A percentile compares a stretch with the other conserved stretches of the same genome.
These are phyloP conservation scores for Candida sanyiensis DNA, from an alignment of 805 yeast species.

Conservation along the genomic window DNA sequence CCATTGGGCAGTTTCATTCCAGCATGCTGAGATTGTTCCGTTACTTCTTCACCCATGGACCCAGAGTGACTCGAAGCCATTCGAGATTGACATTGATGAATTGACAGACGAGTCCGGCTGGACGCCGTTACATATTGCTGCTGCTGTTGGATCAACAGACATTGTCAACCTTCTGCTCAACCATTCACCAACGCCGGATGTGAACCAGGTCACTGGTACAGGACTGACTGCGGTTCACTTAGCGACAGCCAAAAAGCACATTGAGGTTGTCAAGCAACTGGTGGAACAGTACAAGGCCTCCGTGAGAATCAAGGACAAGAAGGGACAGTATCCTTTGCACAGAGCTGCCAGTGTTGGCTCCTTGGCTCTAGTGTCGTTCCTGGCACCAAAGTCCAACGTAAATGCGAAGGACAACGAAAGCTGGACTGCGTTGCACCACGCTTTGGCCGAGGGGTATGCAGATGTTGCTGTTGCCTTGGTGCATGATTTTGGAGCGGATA, in stretches of 20 bases:
- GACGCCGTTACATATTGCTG: slow-evolving; percentile 83
- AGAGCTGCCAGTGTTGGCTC: slow-evolving; percentile 82
- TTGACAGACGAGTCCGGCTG: slow-evolving; percentile 72
- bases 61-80: slow-evolving; percentile 10
- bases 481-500: slow-evolving; percentile 59
- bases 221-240: slow-evolving; percentile 75
- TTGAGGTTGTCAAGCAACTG: slow-evolving; percentile 47
- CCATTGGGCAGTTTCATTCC: slow-evolving; percentile 82
- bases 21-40: slow-evolving; percentile 46
- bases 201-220: slow-evolving; percentile 53
- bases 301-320: slow-evolving; percentile 59
- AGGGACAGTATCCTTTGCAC: slow-evolving; percentile 63
- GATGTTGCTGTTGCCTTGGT: slow-evolving; percentile 64
- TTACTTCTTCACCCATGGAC: slow-evolving; percentile 35
- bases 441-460: slow-evolving; percentile 83
- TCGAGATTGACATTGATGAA: slow-evolving; percentile 60
- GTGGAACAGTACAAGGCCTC: slow-evolving; percentile 47
- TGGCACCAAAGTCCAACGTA: slow-evolving; percentile 53
- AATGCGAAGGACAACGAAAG: slow-evolving; percentile 67
- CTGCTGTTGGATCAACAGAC: slow-evolving; percentile 60
- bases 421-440: slow-evolving; percentile 87
- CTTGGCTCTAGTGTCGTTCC: slow-evolving; percentile 44
- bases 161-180: slow-evolving; percentile 46
- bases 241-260: slow-evolving; percentile 66
- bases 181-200: slow-evolving; percentile 50